Conservation (phyloP, 2,329 filamentous ascomycete species). For the Neofusicoccum sp. region DNA sequence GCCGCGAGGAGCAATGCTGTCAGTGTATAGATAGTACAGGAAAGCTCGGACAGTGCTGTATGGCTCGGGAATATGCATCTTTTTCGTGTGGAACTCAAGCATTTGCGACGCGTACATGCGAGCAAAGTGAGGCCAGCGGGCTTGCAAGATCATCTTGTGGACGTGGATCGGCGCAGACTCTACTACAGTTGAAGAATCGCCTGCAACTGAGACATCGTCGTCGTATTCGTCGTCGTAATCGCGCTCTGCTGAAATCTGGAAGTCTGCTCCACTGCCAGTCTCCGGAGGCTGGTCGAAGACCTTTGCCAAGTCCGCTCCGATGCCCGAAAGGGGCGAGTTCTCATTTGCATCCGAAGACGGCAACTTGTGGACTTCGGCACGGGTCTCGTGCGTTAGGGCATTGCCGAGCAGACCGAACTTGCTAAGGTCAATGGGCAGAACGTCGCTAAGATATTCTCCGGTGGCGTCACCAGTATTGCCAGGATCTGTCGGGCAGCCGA, state of each 20-base stretch:
- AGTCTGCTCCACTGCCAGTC: constrained; percentile 82
- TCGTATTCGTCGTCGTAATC: constrained; percentile 70
- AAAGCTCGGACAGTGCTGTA: constrained; percentile 94
- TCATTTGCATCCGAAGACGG: constrained; percentile 52
- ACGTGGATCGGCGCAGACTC: constrained; percentile 74
- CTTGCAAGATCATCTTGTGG: constrained; percentile 89
- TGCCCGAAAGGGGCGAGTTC: constrained; percentile 54
- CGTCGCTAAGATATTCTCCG: constrained; percentile 91
- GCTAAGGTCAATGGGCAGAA: constrained; percentile 88
- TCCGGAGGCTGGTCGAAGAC: constrained; percentile 87
- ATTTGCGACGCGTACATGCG: constrained; percentile 91
- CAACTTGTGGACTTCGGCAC: constrained; percentile 37
- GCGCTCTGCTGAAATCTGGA: constrained; percentile 83
- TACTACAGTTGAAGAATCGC: constrained; percentile 30
- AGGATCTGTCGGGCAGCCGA: constrained; percentile 83
- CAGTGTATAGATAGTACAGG: constrained; percentile 93
- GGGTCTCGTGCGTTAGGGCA: constrained; percentile 53
- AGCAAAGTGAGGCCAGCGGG: constrained; percentile 95
- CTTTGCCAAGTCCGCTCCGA: constrained; percentile 80
- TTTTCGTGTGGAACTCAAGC: constrained; percentile 94
- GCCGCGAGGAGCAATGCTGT: constrained; percentile 64
- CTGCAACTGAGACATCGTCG: constrained; percentile 51
- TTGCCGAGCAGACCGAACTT: constrained; percentile 89
- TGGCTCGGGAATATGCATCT: constrained; percentile 96
- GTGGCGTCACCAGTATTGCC: constrained; percentile 66